Conservation (phyloP, 805 yeast species). For the Metschnikowia matae region DNA sequence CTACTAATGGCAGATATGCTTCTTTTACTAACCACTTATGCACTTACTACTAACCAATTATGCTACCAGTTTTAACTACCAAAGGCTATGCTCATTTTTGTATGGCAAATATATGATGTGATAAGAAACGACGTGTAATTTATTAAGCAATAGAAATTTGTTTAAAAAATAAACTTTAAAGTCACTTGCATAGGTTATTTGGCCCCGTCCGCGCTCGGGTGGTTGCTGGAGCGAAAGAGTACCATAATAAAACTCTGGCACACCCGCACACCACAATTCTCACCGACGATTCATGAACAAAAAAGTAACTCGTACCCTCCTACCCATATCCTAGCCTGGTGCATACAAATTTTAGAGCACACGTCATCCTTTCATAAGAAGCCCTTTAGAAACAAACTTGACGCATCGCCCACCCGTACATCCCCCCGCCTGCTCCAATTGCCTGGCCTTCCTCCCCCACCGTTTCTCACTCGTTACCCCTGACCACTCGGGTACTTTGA, state of each 20-base stretch:
- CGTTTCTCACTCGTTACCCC: conserved; percentile 3
- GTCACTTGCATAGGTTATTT: not conserved
- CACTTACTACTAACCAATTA: no score
- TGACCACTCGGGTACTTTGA: conserved; percentile 1
- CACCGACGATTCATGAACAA: conserved; percentile 6
- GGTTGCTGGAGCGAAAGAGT: conserved; percentile 2
- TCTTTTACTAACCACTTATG: no score
- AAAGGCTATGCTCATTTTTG: no score
- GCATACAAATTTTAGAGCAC: not conserved
- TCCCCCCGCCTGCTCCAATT: not conserved
- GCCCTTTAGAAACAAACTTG: not conserved
- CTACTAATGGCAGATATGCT: no score
- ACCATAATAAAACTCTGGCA: conserved; percentile 3
- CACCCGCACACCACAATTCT: conserved; percentile 9
- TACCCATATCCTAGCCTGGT: not conserved
- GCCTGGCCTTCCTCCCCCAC: not conserved
- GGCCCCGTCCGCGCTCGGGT: not conserved
- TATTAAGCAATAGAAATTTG: no score
- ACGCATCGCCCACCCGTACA: not conserved
- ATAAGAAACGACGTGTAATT: no score
- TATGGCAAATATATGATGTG: no score
- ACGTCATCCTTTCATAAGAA: not conserved
- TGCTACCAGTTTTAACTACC: no score
- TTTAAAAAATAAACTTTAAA: not conserved
- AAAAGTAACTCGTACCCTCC: conserved; percentile 4